phyloP scores from a whole-genome alignment of 2,329 filamentous ascomycete species.

The Fusarium robinianum region DNA sequence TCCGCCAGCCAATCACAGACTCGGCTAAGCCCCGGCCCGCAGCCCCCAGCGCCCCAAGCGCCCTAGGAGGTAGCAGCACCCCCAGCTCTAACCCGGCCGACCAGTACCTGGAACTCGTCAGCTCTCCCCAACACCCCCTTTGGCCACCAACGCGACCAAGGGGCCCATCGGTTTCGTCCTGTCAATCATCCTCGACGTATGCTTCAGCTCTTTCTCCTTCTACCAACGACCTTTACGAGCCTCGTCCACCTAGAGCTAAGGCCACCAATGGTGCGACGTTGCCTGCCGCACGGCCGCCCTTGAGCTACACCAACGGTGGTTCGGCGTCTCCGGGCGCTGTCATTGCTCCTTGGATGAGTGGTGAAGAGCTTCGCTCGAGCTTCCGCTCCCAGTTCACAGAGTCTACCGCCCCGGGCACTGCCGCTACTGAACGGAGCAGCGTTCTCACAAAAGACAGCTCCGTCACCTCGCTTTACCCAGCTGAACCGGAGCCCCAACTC shows the following conservation, averaged over 20 bases:
- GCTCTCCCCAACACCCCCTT: conserved; percentile 38
- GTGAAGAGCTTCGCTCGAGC: conserved; percentile 59
- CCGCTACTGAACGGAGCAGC: conserved; percentile 81
- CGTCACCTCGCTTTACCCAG: conserved; percentile 60
- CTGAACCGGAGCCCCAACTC: conserved; percentile 39
- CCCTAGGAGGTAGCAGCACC: conserved; percentile 25
- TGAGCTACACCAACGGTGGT: conserved; percentile 41
- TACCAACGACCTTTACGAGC: conserved; percentile 48
- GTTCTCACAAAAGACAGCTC: conserved; percentile 80
- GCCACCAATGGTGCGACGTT: conserved; percentile 33
- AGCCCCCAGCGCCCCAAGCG: conserved; percentile 22
- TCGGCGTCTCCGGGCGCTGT: conserved; percentile 43
- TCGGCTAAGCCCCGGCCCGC: conserved; percentile 38
- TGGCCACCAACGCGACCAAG: conserved; percentile 50
- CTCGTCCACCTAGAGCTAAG: conserved; percentile 37
- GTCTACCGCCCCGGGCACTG: conserved; percentile 61
- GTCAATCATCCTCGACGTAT: conserved; percentile 50
- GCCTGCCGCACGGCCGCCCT: conserved; percentile 36
- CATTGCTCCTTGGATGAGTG: conserved; percentile 53
- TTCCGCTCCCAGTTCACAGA: conserved; percentile 60
- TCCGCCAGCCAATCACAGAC: conserved; percentile 49
- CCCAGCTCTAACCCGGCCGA: conserved; percentile 39
- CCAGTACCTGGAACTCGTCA: conserved; percentile 38
- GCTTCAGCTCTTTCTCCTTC: conserved; percentile 46
- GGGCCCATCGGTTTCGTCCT: conserved; percentile 54